Percentiles rank a stretch among this genome's conserved stretches.
These are phyloP conservation scores for Boletus reticulatus DNA, from an alignment of 768 basidiomycete species.

Conservation along the genomic window DNA sequence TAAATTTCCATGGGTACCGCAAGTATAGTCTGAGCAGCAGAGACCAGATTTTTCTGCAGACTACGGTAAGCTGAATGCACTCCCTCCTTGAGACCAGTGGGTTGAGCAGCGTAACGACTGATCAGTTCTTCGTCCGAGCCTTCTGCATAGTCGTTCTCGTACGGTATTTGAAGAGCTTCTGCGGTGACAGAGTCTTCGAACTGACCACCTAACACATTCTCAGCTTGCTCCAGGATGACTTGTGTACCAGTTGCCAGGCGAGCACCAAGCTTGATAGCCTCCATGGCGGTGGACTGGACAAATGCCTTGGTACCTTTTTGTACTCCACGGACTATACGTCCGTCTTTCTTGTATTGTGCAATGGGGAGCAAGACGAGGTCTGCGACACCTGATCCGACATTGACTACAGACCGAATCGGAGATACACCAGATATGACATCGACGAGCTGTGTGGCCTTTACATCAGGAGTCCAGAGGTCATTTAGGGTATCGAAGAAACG, in stretches of 20 bases:
- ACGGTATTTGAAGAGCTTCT: slow-evolving; percentile 57
- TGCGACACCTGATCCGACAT: slow-evolving; percentile 95
- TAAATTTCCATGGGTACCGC: slow-evolving; percentile 99
- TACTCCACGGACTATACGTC: slow-evolving; percentile 85
- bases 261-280: slow-evolving; percentile 93
- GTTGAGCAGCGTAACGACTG: slow-evolving; percentile 93
- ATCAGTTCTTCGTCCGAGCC: slow-evolving; percentile 54
- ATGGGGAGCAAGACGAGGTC: slow-evolving; percentile 95
- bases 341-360: slow-evolving; percentile 96
- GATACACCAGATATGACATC: slow-evolving; percentile 97
- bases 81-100: slow-evolving; percentile 78
- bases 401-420: slow-evolving; percentile 94
- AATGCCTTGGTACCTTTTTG: slow-evolving; percentile 94
- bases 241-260: slow-evolving; percentile 95
- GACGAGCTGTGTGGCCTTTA: slow-evolving; percentile 96
- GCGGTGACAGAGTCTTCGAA: slow-evolving; percentile 64
- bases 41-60: slow-evolving; percentile 80
- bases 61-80: slow-evolving; percentile 91
- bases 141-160: slow-evolving; percentile 28
- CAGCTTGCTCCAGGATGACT: slow-evolving; percentile 94
- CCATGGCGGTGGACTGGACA: slow-evolving; percentile 90
- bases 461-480: slow-evolving; percentile 98
- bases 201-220: slow-evolving; percentile 81
- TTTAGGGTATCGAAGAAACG: slow-evolving; percentile 89
- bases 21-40: slow-evolving; percentile 96